Base-by-base conservation (phyloP, 441 rosid genomes). In the Hypseocharis bilobata region DNA sequence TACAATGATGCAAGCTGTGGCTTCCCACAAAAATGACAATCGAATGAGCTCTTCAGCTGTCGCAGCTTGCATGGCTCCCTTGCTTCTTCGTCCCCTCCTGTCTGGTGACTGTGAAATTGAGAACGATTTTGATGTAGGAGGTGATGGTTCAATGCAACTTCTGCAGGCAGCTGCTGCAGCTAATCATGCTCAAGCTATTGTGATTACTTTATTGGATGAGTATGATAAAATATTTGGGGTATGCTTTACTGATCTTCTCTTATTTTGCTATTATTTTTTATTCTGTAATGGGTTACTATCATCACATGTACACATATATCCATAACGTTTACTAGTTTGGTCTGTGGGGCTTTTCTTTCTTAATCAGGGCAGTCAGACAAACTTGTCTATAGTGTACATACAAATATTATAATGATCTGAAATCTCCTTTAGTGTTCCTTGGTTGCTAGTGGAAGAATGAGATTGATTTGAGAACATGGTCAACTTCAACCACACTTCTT, bases 51-150 rank as follows among this genome's bases (percentile, higher is more conserved):
- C 86, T 72, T 87, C 97, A 61, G 98, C 99, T 20, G 99, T 94
- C 70, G 96, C 99, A 51, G 99, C 98, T 72, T 91, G 99, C 81
- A 91, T 91, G 98, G 99, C 97, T 69, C 99, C 99, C 70, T 82
- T 94, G 73, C 96, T 91, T 81, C 96, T 94, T 73, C 95, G 98
- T 16, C 99, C 99, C 67, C 99, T 91, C 79, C 81, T 94, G 52
- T 79, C 89, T 60, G 99, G 99, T 60, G 98, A 94, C 42, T 91
- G 96, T 81, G 96, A 94, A 71, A 85, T 94, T 74, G 96, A 84
- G 77, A 84, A 76, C 70, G 86, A 86, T 76, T 83, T 94, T 82
- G 85, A 89, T 77, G 86, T 88, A 62, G 96, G 96, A 22, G 95
- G 89, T 67, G 99, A 91, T 78, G 85, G 92, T 65, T 94, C 98